Conservation (phyloP, 441 rosid species). For the Populus hybrid region DNA sequence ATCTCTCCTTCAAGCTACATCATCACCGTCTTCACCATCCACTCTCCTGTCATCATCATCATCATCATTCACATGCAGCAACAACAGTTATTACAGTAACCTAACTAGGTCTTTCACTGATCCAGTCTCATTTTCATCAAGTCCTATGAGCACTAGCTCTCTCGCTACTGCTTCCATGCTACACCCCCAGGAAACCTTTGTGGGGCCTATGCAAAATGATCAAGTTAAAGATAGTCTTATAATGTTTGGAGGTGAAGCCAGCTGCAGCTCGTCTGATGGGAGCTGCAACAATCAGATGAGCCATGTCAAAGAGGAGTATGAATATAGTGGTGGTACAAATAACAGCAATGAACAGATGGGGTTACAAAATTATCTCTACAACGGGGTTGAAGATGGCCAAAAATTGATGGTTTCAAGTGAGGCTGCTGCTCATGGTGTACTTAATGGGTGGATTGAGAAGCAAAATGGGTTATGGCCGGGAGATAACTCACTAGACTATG, state of each 20-base stretch:
- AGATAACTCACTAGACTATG: constrained; percentile 45
- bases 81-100: constrained; percentile 22
- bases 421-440: not conserved
- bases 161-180: constrained; percentile 15
- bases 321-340: constrained; percentile 9
- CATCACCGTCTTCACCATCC: constrained; percentile 26
- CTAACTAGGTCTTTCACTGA: constrained; percentile 38
- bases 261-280: constrained; percentile 61
- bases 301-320: constrained; percentile 25
- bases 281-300: constrained; percentile 40
- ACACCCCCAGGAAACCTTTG: constrained; percentile 31
- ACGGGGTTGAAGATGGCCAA: constrained; percentile 33
- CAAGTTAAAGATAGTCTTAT: constrained; percentile 26
- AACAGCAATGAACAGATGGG: constrained; percentile 18
- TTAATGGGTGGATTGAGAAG: constrained; percentile 20
- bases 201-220: constrained; percentile 23
- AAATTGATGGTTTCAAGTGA: constrained; percentile 20
- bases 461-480: constrained; percentile 29
- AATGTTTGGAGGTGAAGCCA: constrained; percentile 39
- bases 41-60: constrained; percentile 21
- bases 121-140: constrained; percentile 33
- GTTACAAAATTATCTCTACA: constrained; percentile 20
- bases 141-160: constrained; percentile 24
- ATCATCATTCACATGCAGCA: constrained; percentile 23
- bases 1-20: constrained; percentile 32